Conservation (phyloP, 306 rosid species). For the Erythrophleum fordii region DNA sequence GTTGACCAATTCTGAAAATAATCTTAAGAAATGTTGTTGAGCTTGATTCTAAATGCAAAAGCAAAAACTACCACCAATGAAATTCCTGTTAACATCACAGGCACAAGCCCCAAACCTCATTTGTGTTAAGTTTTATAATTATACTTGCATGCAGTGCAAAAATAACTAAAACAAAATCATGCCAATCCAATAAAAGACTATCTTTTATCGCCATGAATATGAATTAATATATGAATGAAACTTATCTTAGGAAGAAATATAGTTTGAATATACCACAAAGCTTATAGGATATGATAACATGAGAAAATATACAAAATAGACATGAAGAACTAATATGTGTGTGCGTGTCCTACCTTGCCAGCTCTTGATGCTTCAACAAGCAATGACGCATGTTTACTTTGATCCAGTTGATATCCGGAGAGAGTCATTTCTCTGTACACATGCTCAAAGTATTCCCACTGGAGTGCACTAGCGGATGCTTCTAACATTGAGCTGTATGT, state of each 20-base stretch:
- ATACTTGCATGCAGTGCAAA: slow-evolving; percentile 9
- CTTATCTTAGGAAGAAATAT: too few species aligned
- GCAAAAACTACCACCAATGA: not conserved
- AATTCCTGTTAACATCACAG: slow-evolving; percentile 10
- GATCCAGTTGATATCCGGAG: slow-evolving; percentile 73
- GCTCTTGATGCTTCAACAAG: slow-evolving; percentile 82
- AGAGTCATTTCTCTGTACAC: slow-evolving; percentile 85
- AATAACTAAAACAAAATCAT: slow-evolving; percentile 17
- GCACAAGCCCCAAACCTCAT: slow-evolving; percentile 13
- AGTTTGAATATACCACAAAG: slow-evolving; percentile 8
- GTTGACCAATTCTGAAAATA: slow-evolving; percentile 25
- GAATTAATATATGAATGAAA: slow-evolving; percentile 4
- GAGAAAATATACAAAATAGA: slow-evolving; percentile 35
- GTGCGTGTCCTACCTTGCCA: slow-evolving; percentile 74
- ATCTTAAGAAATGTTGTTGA: not conserved
- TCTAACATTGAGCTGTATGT: slow-evolving; percentile 77
- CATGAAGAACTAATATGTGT: not conserved
- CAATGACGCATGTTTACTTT: slow-evolving; percentile 57
- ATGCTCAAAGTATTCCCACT: slow-evolving; percentile 97
- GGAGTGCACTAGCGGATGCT: slow-evolving; percentile 79
- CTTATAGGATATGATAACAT: slow-evolving; percentile 24
- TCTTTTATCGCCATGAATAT: slow-evolving; percentile 12
- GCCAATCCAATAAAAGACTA: not conserved
- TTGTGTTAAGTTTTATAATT: not conserved
- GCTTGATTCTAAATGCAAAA: slow-evolving; percentile 21